These are phyloP conservation scores for Didymella exigua DNA, from an alignment of 2,329 filamentous ascomycete genomes.

Conservation along the genomic window DNA sequence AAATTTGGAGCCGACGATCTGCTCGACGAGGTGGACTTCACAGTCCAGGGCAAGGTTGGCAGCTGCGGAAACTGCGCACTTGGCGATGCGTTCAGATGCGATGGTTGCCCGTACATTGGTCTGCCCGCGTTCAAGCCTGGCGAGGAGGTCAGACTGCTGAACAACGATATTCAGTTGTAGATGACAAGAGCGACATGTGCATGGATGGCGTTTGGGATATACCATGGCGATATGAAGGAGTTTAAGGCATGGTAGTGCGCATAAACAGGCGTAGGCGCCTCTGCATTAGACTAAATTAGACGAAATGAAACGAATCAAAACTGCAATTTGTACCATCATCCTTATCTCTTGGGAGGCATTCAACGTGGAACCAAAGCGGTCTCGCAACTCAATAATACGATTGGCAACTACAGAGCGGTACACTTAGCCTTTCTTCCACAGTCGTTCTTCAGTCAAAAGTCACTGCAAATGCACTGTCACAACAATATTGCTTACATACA, in stretches of 20 bases:
- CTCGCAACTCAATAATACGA: too few species aligned
- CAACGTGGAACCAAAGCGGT: too few species aligned
- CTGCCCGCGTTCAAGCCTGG: slow-evolving; percentile 96
- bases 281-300: background rate
- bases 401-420: too few species aligned
- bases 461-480: too few species aligned
- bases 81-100: slow-evolving; percentile 75
- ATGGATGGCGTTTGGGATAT: slow-evolving; percentile 13
- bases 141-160: slow-evolving; percentile 87
- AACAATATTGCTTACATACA: too few species aligned
- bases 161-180: slow-evolving; percentile 83
- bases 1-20: slow-evolving; percentile 75
- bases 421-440: too few species aligned
- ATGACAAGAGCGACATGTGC: background rate
- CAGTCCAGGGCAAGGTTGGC: slow-evolving; percentile 94
- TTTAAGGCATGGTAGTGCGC: background rate
- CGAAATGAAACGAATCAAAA: background rate
- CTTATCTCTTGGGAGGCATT: too few species aligned
- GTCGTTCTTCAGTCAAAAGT: too few species aligned
- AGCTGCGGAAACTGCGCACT: slow-evolving; percentile 94
- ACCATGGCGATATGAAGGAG: background rate
- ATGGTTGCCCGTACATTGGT: slow-evolving; percentile 81
- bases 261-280: background rate
- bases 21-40: slow-evolving; percentile 90
- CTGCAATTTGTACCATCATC: too few species aligned